phyloP scores from a whole-genome alignment of 2,329 filamentous ascomycete species.

The Aspergillus neoniger region DNA sequence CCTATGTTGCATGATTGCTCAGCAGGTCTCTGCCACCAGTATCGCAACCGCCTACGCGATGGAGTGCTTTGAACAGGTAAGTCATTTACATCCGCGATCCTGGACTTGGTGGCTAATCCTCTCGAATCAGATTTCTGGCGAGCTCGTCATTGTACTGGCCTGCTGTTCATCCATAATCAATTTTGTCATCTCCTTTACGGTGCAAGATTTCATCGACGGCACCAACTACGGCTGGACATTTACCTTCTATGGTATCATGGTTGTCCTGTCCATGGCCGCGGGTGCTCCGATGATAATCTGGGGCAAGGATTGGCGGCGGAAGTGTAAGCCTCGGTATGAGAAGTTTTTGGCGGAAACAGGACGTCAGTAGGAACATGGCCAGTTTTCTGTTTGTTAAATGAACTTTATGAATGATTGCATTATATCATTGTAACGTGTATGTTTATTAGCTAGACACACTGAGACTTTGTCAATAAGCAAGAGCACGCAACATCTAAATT shows the following conservation, averaged over 20 bases:
- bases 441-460: not conserved
- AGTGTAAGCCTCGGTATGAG: slow-evolving; percentile 29
- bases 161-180: slow-evolving; percentile 38
- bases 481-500: no score
- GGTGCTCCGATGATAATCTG: slow-evolving; percentile 34
- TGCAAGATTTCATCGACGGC: slow-evolving; percentile 44
- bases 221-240: slow-evolving; percentile 37
- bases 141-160: slow-evolving; percentile 41
- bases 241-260: slow-evolving; percentile 39
- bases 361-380: not conserved
- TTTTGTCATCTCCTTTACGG: slow-evolving; percentile 43
- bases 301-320: slow-evolving; percentile 37
- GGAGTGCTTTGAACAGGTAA: slow-evolving; percentile 43
- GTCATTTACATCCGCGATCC: not conserved
- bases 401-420: not conserved
- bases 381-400: not conserved
- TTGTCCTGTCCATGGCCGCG: slow-evolving; percentile 26
- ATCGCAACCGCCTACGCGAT: slow-evolving; percentile 46
- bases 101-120: not conserved
- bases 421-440: not conserved
- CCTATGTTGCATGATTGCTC: slow-evolving; percentile 43
- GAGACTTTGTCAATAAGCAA: no score
- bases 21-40: slow-evolving; percentile 43
- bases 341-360: slow-evolving; percentile 28
- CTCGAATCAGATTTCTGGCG: slow-evolving; percentile 35